phyloP scores from a whole-genome alignment of 2,329 filamentous ascomycete species.

The Dactylellina sp. region DNA sequence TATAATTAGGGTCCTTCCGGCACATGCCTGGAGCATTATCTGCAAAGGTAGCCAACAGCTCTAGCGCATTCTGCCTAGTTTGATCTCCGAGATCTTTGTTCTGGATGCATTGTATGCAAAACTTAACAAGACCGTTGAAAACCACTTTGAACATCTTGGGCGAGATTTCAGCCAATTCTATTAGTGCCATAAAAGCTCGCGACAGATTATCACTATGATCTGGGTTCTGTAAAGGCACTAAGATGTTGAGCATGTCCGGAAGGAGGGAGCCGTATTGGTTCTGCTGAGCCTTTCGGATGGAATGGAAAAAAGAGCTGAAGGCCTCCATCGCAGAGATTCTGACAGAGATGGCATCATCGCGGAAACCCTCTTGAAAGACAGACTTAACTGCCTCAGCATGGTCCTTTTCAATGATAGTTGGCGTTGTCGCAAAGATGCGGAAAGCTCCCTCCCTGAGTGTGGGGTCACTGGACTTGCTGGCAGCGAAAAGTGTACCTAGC shows the following conservation, averaged over 20 bases:
- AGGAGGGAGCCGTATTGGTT: slow-evolving; percentile 87
- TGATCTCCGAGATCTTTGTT: slow-evolving; percentile 94
- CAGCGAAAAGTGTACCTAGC: slow-evolving; percentile 83
- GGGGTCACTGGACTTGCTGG: slow-evolving; percentile 85
- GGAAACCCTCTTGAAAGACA: slow-evolving; percentile 92
- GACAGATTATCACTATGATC: slow-evolving; percentile 91
- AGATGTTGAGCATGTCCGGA: slow-evolving; percentile 90
- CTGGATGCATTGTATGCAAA: slow-evolving; percentile 91
- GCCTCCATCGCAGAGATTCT: slow-evolving; percentile 95
- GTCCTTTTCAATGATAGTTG: slow-evolving; percentile 93
- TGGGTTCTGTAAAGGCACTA: slow-evolving; percentile 91
- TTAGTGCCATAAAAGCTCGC: slow-evolving; percentile 87
- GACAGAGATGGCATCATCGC: slow-evolving; percentile 82
- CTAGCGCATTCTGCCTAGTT: slow-evolving; percentile 91
- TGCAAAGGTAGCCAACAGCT: slow-evolving; percentile 97
- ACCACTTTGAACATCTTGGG: slow-evolving; percentile 97
- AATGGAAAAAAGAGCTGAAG: slow-evolving; percentile 95
- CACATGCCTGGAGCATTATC: slow-evolving; percentile 95
- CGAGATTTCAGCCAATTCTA: slow-evolving; percentile 92
- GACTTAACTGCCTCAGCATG: slow-evolving; percentile 89
- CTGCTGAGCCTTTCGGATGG: slow-evolving; percentile 86
- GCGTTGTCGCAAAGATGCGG: slow-evolving; percentile 93
- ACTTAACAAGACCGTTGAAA: slow-evolving; percentile 92
- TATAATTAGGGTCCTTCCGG: slow-evolving; percentile 91
- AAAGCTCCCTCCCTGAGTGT: slow-evolving; percentile 92